Evolutionary conservation across 2,329 filamentous ascomycete genomes (phyloP).

Genomic region (Fusarium drepaniforme): DNA sequence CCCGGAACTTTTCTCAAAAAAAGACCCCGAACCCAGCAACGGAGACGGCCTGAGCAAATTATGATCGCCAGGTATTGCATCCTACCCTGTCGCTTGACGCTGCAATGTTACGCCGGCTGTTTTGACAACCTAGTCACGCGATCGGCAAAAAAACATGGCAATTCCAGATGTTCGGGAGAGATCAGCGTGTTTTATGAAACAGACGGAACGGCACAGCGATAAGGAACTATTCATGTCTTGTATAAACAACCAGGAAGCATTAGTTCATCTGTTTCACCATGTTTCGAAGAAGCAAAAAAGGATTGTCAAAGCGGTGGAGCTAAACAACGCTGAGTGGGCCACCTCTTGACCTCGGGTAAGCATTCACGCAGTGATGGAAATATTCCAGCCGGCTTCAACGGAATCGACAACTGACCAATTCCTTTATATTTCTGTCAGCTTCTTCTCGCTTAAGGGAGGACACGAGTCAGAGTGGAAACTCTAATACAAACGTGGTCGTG

Average conservation of each 20-base stretch:
- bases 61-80: not conserved
- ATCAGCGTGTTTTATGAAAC: not conserved
- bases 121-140: not conserved
- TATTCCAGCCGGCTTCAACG: not conserved
- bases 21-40: not conserved
- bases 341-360: not conserved
- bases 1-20: too few relatives aligned
- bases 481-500: not conserved
- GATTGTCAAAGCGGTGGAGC: not conserved
- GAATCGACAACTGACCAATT: not conserved
- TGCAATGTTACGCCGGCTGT: not conserved
- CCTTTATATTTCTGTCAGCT: not conserved
- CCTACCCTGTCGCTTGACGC: not conserved
- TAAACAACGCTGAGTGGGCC: not conserved
- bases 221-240: not conserved
- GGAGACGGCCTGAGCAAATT: not conserved
- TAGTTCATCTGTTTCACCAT: too few relatives aligned
- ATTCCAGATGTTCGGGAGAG: not conserved
- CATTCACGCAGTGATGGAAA: too few relatives aligned
- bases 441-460: not conserved
- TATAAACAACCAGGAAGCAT: too few relatives aligned
- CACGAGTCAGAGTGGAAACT: not conserved
- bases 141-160: not conserved
- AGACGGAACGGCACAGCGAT: not conserved
- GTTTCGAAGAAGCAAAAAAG: not conserved